These are phyloP conservation scores for Metschnikowia kofuensis DNA, from an alignment of 805 yeast genomes.

Conservation along the genomic window DNA sequence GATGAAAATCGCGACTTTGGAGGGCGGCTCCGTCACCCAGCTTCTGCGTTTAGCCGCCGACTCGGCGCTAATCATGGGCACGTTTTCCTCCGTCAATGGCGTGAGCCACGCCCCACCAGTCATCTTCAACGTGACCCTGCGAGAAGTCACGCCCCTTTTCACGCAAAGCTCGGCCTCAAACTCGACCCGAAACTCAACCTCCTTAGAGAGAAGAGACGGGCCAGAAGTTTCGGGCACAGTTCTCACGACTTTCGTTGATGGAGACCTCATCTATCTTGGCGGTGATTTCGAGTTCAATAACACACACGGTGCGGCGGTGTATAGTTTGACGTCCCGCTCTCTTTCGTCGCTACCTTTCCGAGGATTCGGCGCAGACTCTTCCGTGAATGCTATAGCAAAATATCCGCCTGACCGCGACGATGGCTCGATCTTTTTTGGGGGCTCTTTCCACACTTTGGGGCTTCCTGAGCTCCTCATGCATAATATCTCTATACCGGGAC, in stretches of 20 bases:
- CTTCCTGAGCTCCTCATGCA: slow-evolving; percentile 41
- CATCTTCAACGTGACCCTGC: slow-evolving; percentile 31
- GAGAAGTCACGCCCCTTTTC: slow-evolving; percentile 24
- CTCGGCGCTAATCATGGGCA: slow-evolving; percentile 33
- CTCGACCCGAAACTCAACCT: too few relatives aligned
- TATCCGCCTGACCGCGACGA: slow-evolving; percentile 28
- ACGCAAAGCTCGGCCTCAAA: background rate
- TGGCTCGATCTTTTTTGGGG: slow-evolving; percentile 73
- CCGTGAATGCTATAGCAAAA: slow-evolving; percentile 60
- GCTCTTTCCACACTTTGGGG: slow-evolving; percentile 65
- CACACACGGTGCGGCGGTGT: slow-evolving; percentile 60
- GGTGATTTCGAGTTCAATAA: slow-evolving; percentile 63
- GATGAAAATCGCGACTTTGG: slow-evolving; percentile 24
- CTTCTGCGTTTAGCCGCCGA: slow-evolving; percentile 25
- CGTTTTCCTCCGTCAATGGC: slow-evolving; percentile 34
- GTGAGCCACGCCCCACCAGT: slow-evolving; percentile 28
- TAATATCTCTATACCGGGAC: slow-evolving; percentile 22
- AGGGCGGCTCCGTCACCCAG: slow-evolving; percentile 30
- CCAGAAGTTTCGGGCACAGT: slow-evolving; percentile 27
- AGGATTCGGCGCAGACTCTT: slow-evolving; percentile 66
- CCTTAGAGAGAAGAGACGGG: slow-evolving; percentile 14
- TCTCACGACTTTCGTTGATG: slow-evolving; percentile 36
- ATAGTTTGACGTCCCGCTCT: slow-evolving; percentile 45
- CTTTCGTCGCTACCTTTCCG: slow-evolving; percentile 59
- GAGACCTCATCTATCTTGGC: slow-evolving; percentile 65